phyloP scores from a whole-genome alignment of 2,329 filamentous ascomycete genomes.

The Dothistroma pini region DNA sequence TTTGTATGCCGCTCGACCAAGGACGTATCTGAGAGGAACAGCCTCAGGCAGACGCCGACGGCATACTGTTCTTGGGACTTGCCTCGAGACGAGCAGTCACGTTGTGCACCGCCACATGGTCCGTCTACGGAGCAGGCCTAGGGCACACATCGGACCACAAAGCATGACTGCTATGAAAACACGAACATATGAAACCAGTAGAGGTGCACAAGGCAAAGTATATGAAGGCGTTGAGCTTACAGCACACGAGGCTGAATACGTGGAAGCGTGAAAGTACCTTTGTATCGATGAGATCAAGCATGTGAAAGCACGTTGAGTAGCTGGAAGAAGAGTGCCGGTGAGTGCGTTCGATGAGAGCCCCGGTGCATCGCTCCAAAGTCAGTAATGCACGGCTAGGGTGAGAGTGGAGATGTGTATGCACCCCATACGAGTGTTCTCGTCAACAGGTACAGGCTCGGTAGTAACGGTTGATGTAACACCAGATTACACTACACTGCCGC shows the following conservation, averaged over 20 bases:
- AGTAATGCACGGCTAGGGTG: neutral
- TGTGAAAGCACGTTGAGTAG: neutral
- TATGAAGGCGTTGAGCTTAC: neutral
- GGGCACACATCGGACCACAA: neutral
- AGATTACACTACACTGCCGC: neutral
- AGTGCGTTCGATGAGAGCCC: neutral
- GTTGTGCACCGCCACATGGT: neutral
- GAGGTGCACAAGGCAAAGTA: neutral
- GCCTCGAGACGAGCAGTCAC: neutral
- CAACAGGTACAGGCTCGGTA: neutral
- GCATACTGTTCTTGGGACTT: neutral
- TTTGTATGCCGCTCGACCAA: neutral
- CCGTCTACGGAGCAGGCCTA: neutral
- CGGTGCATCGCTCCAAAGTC: neutral
- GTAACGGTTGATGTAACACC: neutral
- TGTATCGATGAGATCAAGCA: neutral
- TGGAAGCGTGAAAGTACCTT: neutral
- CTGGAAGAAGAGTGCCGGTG: neutral
- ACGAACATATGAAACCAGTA: neutral
- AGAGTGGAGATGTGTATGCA: neutral
- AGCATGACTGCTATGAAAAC: neutral
- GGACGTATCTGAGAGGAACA: neutral
- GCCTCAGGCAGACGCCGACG: neutral
- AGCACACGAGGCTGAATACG: neutral
- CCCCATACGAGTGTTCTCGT: neutral